Evolutionary conservation across 1,139 yeast species (phyloP).

Genomic region (Sugiyamaella pinicola): DNA sequence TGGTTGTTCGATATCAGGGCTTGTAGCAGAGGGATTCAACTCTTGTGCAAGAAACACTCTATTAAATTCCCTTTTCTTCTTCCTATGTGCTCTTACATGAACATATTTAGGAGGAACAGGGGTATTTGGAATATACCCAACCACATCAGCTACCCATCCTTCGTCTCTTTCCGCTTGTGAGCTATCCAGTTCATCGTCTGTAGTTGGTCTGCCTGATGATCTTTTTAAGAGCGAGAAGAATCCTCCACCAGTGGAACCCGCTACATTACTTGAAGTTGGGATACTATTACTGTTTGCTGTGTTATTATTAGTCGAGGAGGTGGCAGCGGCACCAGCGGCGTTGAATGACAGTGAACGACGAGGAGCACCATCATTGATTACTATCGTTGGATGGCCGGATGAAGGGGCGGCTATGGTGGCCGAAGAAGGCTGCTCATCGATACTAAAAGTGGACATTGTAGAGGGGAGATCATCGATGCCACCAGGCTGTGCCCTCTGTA

Average conservation of each 20-base stretch:
- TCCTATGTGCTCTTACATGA: constrained; percentile 42
- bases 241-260: constrained; percentile 14
- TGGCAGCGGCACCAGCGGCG: too few relatives aligned
- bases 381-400: background rate
- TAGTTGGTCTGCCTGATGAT: constrained; percentile 35
- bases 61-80: constrained; percentile 46
- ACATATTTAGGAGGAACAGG: constrained; percentile 43
- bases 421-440: too few relatives aligned
- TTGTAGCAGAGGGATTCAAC: constrained; percentile 38
- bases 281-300: background rate
- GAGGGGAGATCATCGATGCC: background rate
- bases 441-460: background rate
- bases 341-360: background rate
- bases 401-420: background rate
- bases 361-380: background rate
- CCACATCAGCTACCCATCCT: constrained; percentile 42
- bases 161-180: constrained; percentile 34
- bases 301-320: background rate
- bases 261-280: background rate
- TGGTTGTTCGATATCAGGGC: background rate
- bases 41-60: constrained; percentile 82
- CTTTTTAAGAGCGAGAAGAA: constrained; percentile 30
- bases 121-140: constrained; percentile 38
- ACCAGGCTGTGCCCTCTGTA: constrained; percentile 9
- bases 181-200: constrained; percentile 31